Conservation (phyloP, 805 yeast genomes). For the Ogataea sp. region DNA sequence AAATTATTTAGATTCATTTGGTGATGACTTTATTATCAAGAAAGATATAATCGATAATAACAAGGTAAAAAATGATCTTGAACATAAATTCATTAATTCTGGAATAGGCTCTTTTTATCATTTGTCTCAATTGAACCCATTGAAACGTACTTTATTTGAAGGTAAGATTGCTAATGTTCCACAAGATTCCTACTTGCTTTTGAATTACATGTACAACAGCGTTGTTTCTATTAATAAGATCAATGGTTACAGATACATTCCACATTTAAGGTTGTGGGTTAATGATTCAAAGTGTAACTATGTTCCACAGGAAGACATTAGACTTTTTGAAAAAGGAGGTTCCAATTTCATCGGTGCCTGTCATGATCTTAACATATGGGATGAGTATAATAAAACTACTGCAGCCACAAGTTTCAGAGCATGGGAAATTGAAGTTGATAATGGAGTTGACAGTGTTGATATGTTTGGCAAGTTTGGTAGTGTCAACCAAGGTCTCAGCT, state of each 20-base stretch:
- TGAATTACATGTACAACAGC: slow-evolving; percentile 16
- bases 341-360: slow-evolving; percentile 33
- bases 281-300: slow-evolving; percentile 29
- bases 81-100: slow-evolving; percentile 24
- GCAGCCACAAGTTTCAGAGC: slow-evolving; percentile 17
- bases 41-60: slow-evolving; percentile 10
- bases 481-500: too few relatives aligned
- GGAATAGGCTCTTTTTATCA: slow-evolving; percentile 28
- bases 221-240: slow-evolving; percentile 13
- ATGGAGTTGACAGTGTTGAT: slow-evolving; percentile 1
- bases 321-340: slow-evolving; percentile 24
- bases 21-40: slow-evolving; percentile 11
- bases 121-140: slow-evolving; percentile 17
- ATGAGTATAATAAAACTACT: slow-evolving; percentile 28
- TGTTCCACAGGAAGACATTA: slow-evolving; percentile 32
- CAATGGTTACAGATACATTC: slow-evolving; percentile 24
- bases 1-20: slow-evolving; percentile 9
- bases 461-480: too few relatives aligned
- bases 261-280: slow-evolving; percentile 31
- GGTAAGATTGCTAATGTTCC: slow-evolving; percentile 24
- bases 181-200: slow-evolving; percentile 11
- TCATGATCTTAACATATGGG: slow-evolving; percentile 31
- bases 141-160: slow-evolving; percentile 20
- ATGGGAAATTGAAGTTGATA: slow-evolving; percentile 12
- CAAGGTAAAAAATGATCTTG: slow-evolving; percentile 11